These are phyloP conservation scores for Serpula lacrymans DNA, from an alignment of 768 basidiomycete genomes.

Conservation along the genomic window DNA sequence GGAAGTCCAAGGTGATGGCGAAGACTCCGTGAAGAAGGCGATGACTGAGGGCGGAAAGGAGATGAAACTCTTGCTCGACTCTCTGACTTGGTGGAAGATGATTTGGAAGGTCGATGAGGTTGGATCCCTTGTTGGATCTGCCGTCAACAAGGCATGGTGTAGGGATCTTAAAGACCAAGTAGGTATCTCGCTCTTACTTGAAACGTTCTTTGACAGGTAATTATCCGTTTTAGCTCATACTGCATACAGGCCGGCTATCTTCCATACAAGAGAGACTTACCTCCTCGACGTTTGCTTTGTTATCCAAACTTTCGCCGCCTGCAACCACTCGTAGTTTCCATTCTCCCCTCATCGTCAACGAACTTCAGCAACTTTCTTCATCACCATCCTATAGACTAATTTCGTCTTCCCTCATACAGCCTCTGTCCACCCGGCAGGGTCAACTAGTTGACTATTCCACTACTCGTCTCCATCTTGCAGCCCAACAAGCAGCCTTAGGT, in stretches of 20 bases:
- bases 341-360: slow-evolving; percentile 58
- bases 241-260: slow-evolving; percentile 60
- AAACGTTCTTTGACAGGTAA: background rate
- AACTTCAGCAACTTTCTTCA: slow-evolving; percentile 47
- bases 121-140: slow-evolving; percentile 27
- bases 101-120: slow-evolving; percentile 41
- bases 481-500: slow-evolving; percentile 53
- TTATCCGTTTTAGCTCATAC: slow-evolving; percentile 46
- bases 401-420: slow-evolving; percentile 44
- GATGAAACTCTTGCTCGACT: slow-evolving; percentile 27
- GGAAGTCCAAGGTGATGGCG: too few species aligned
- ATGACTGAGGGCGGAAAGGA: slow-evolving; percentile 25
- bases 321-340: slow-evolving; percentile 26
- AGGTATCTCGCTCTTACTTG: slow-evolving; percentile 3
- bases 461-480: slow-evolving; percentile 57
- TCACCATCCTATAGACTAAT: slow-evolving; percentile 45
- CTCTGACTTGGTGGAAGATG: slow-evolving; percentile 36
- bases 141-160: slow-evolving; percentile 35
- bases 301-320: slow-evolving; percentile 35
- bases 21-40: slow-evolving; percentile 21
- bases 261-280: slow-evolving; percentile 43
- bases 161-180: slow-evolving; percentile 52
- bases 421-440: slow-evolving; percentile 46
- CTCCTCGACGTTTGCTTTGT: slow-evolving; percentile 36
- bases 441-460: slow-evolving; percentile 59